Evolutionary conservation across 164 flowering plant genomes (phyloP).

Genomic region (Litsea cubeba): DNA sequence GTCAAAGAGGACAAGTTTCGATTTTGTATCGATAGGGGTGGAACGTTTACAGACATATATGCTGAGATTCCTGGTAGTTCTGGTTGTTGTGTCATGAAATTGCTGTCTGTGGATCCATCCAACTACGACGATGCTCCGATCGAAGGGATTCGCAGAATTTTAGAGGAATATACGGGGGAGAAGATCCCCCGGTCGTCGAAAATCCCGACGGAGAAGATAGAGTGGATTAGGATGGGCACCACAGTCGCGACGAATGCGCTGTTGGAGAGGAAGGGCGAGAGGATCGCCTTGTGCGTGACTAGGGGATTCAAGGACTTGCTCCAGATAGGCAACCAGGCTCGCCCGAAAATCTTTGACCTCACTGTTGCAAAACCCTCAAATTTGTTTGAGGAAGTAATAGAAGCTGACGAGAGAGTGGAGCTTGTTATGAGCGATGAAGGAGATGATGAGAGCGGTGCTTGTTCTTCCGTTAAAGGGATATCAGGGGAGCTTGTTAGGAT

Average conservation of each 20-base stretch:
- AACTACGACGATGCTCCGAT: conserved; percentile 97
- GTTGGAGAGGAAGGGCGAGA: conserved; percentile 90
- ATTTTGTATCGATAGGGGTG: conserved; percentile 91
- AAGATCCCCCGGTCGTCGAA: conserved; percentile 63
- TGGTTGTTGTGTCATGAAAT: conserved; percentile 71
- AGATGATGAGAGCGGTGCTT: conserved; percentile 9
- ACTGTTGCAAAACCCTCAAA: conserved; percentile 76
- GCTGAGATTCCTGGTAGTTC: conserved; percentile 81
- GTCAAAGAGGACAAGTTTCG: conserved; percentile 39
- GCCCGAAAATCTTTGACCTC: conserved; percentile 89
- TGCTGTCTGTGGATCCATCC: conserved; percentile 86
- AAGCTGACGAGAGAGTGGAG: conserved; percentile 86
- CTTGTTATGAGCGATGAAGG: conserved; percentile 49
- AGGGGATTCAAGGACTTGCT: conserved; percentile 82
- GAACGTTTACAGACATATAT: conserved; percentile 98
- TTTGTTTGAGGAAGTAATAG: conserved; percentile 90
- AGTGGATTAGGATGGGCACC: conserved; percentile 98
- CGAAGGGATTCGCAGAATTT: conserved; percentile 88
- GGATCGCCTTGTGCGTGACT: conserved; percentile 91
- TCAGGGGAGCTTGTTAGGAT: conserved; percentile 82
- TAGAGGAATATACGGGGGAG: conserved; percentile 76
- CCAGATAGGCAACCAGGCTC: conserved; percentile 96
- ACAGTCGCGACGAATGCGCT: conserved; percentile 98
- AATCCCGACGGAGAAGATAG: conserved; percentile 85
- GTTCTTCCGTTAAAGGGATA: conserved; percentile 49